A percentile compares a stretch with the other conserved stretches of the same genome.
phyloP scores from a whole-genome alignment of 345 rosid genomes.

The Gossypium turneri region DNA sequence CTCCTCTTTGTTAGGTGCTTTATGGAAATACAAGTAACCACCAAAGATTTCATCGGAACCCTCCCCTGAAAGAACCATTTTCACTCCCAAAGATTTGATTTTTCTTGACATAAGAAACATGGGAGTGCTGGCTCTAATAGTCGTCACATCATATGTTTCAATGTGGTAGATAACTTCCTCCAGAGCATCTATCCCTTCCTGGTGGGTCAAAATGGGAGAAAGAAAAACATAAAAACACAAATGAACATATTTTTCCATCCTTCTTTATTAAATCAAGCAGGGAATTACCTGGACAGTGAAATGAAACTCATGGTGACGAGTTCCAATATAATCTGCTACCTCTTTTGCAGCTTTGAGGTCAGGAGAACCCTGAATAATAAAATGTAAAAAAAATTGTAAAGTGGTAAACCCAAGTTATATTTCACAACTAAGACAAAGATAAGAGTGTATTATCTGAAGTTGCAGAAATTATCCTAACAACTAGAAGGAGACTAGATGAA shows the following conservation, averaged over 20 bases:
- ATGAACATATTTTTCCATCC: neutral
- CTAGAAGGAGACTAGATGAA: neutral
- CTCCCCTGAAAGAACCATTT: slow-evolving; percentile 90
- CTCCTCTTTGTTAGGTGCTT: slow-evolving; percentile 78
- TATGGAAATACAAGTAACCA: slow-evolving; percentile 80
- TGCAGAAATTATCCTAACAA: neutral
- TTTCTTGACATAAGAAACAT: slow-evolving; percentile 92
- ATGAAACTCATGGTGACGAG: slow-evolving; percentile 75
- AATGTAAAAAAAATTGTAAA: neutral
- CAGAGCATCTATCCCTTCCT: slow-evolving; percentile 86
- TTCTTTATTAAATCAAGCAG: slow-evolving; percentile 1
- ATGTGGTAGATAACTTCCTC: slow-evolving; percentile 85
- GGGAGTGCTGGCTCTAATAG: slow-evolving; percentile 83
- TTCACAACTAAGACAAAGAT: neutral
- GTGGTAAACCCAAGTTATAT: neutral
- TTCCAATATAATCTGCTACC: slow-evolving; percentile 73
- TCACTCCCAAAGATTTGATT: slow-evolving; percentile 81
- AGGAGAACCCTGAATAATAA: slow-evolving; percentile 61
- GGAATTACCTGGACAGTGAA: slow-evolving; percentile 67
- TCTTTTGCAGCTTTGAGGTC: slow-evolving; percentile 75
- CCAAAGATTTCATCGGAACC: slow-evolving; percentile 91
- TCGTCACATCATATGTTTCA: slow-evolving; percentile 85
- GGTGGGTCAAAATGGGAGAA: slow-evolving; percentile 17
- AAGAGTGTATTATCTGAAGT: neutral
- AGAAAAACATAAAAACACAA: slow-evolving; percentile 2